A percentile compares a stretch with the other conserved stretches of the same genome.
Conservation (phyloP, 805 yeast genomes). For the Ogataea nitratoaversa region DNA sequence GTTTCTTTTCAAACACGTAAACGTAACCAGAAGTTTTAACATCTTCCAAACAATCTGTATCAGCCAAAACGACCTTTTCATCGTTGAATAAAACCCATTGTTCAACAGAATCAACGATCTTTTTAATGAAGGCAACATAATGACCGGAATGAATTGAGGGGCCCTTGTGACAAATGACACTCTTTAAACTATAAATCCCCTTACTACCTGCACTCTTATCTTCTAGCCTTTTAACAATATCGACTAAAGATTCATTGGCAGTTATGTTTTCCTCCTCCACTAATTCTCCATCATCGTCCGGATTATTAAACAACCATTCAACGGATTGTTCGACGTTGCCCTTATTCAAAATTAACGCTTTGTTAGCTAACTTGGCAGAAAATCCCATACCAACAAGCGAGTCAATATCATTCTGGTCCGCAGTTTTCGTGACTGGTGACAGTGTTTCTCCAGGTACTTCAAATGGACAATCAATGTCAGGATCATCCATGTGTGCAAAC, state of each 20-base stretch:
- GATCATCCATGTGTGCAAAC: conserved; percentile 83
- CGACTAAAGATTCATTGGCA: conserved; percentile 5
- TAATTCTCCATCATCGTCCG: conserved; percentile 69
- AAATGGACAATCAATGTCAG: conserved; percentile 67
- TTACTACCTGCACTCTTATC: not conserved
- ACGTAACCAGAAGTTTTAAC: conserved; percentile 45
- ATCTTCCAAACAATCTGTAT: conserved; percentile 39
- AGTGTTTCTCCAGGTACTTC: conserved; percentile 22
- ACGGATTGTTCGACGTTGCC: conserved; percentile 72
- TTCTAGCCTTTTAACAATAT: conserved; percentile 10
- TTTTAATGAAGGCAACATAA: conserved; percentile 72
- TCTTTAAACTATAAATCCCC: conserved; percentile 44
- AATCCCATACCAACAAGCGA: conserved; percentile 77
- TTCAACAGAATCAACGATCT: conserved; percentile 34
- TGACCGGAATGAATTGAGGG: conserved; percentile 88
- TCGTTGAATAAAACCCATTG: conserved; percentile 84
- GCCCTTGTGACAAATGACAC: conserved; percentile 86
- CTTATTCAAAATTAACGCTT: conserved; percentile 59
- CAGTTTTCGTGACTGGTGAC: conserved; percentile 9
- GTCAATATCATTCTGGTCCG: conserved; percentile 39
- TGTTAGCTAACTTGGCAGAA: conserved; percentile 54
- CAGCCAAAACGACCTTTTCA: conserved; percentile 73
- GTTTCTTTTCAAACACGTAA: conserved; percentile 34
- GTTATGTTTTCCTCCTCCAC: conserved; percentile 20
- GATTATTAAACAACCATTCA: conserved; percentile 85